Percentiles rank a stretch among this genome's conserved stretches.
Evolutionary conservation across 2,329 filamentous ascomycete genomes (phyloP).

Genomic region (Diplodia seriata): DNA sequence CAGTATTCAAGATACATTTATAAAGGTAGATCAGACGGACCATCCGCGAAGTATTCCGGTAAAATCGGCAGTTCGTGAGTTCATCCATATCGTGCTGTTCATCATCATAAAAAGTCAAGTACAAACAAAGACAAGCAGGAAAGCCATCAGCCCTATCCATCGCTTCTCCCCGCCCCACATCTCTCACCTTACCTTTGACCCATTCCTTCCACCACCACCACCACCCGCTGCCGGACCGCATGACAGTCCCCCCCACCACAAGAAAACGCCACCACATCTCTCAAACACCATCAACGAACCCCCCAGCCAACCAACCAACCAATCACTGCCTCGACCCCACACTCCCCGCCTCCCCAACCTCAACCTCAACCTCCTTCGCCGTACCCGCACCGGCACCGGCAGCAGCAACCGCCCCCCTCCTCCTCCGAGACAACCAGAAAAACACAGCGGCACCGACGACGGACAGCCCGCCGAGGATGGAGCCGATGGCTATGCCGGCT

Average conservation of each 20-base stretch:
- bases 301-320: no score
- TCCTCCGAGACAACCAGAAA: constrained; percentile 39
- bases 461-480: constrained; percentile 40
- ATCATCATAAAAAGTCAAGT: background rate
- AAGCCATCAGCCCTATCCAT: background rate
- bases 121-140: background rate
- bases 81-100: background rate
- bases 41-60: no score
- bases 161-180: background rate
- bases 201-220: background rate
- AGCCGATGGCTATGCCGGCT: constrained; percentile 52
- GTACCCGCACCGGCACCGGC: background rate
- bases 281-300: background rate
- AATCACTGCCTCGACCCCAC: background rate
- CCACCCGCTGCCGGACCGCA: background rate
- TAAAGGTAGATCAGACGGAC: no score
- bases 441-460: constrained; percentile 39
- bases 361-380: constrained; percentile 18
- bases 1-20: no score
- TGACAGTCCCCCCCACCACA: background rate
- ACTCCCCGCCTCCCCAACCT: background rate
- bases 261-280: background rate
- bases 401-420: background rate
- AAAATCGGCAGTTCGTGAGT: background rate
- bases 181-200: no score